A percentile compares a stretch with the other conserved stretches of the same genome.
Conservation (phyloP, 2,329 filamentous ascomycete genomes). For the Ophiostoma triangulosporum region DNA sequence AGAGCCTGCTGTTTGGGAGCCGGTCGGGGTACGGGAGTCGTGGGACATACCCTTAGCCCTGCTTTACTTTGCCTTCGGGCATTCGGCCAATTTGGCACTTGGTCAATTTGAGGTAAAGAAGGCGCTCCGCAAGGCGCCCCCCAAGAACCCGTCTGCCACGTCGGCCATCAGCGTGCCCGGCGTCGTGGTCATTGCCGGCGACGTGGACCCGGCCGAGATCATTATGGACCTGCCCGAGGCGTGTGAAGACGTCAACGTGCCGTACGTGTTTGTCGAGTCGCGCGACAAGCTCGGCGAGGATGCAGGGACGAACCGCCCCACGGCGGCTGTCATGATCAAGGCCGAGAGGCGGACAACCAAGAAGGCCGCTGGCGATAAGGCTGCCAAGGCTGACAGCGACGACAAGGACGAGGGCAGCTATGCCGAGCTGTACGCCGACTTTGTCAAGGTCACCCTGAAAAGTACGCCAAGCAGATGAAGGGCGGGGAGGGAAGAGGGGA, state of each 20-base stretch:
- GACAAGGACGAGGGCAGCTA: conserved; percentile 44
- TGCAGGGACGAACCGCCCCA: conserved; percentile 88
- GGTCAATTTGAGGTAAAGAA: conserved; percentile 99
- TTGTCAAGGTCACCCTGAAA: conserved; percentile 55
- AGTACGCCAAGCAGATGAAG: conserved; percentile 42
- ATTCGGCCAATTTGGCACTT: no score
- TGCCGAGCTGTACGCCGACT: conserved; percentile 47
- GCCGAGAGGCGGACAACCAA: conserved; percentile 31
- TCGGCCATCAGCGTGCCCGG: conserved; percentile 43
- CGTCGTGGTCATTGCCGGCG: conserved; percentile 84
- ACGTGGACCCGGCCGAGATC: conserved; percentile 97
- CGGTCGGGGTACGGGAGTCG: no score
- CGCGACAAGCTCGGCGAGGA: conserved; percentile 89
- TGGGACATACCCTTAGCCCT: no score
- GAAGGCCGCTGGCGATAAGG: conserved; percentile 35
- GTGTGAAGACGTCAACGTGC: conserved; percentile 95
- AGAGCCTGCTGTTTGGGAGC: no score
- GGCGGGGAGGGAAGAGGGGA: background rate
- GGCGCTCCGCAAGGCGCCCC: conserved; percentile 81
- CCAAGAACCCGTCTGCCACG: conserved; percentile 41
- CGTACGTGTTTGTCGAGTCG: conserved; percentile 88
- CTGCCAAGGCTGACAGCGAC: conserved; percentile 17
- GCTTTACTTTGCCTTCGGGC: no score
- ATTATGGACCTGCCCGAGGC: conserved; percentile 96
- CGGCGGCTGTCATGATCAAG: conserved; percentile 79